A percentile compares a stretch with the other conserved stretches of the same genome.
phyloP scores from a whole-genome alignment of 2,329 filamentous ascomycete species.

The Colletotrichum sp. region DNA sequence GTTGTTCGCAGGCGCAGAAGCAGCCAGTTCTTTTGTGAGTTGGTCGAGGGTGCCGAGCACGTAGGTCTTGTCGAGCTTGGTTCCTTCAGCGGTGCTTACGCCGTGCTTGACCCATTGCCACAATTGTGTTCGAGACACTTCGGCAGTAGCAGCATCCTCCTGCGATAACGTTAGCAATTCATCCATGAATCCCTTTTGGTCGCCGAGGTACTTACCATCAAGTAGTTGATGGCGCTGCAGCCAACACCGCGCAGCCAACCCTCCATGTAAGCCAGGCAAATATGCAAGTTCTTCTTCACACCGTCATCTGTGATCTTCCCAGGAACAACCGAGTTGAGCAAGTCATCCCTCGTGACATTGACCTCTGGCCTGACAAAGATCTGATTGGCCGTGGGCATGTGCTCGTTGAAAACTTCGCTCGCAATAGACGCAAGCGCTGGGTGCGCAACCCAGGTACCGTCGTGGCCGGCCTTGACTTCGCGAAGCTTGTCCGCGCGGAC shows the following conservation, averaged over 20 bases:
- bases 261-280: conserved; percentile 90
- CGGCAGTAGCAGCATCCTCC: conserved; percentile 89
- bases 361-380: conserved; percentile 83
- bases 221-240: conserved; percentile 88
- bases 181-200: not conserved
- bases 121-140: conserved; percentile 83
- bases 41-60: conserved; percentile 79
- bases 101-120: conserved; percentile 83
- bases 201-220: conserved; percentile 76
- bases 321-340: conserved; percentile 90
- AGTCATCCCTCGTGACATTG: conserved; percentile 76
- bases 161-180: not conserved
- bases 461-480: conserved; percentile 85
- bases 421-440: conserved; percentile 83
- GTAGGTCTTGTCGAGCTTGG: conserved; percentile 83
- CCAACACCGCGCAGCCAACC: conserved; percentile 90
- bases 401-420: conserved; percentile 85
- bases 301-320: conserved; percentile 84
- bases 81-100: conserved; percentile 76
- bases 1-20: conserved; percentile 17
- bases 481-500: conserved; percentile 88
- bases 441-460: conserved; percentile 90
- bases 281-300: conserved; percentile 90
- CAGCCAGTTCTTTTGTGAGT: conserved; percentile 5
- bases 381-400: conserved; percentile 94